Base-by-base conservation (phyloP, 768 basidiomycete genomes). In the Suillus paluster region DNA sequence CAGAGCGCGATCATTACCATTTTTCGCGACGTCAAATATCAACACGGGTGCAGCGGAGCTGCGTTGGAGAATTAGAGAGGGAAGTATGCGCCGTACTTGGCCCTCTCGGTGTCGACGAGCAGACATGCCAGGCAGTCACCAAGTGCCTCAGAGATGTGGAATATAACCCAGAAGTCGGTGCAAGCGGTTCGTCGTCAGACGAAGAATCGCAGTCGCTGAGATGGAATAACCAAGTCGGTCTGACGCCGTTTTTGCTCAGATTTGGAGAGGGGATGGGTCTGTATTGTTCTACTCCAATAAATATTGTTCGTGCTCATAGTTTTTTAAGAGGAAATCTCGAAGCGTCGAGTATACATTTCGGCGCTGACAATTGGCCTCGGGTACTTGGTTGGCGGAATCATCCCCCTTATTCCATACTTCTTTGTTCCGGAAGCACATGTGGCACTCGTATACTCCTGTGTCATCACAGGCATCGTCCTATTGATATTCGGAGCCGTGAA, bases 291-390 rank as follows among this genome's bases (percentile, higher is more conserved):
- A 14, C 4, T 38, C 17, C 4, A 3, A 53, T 25, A 17, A n/a
- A 44, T 36, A 19, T 2, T 6, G 30, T 23, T 25, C 23, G 3
- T 25, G 3, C 42, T 34, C 6, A 55, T 44, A 1, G 11, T 36
- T 36, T 14, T 57, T 36, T 57, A 72, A 91, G 96, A 97, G 83
- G 97, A 99, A 77, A 86, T 97, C 39, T 92, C 96, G 1, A 86
- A 87, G 15, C 82, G 83, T 25, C 85, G 97, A 25, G 81, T 97
- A 64, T 98, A 94, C 78, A 81, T 88, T 41, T 96, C 94, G 1
- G 97, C 97, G 3, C 84, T 97, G 66, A 99, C 97, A 1, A 99
- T 99, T 71, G 97, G 97, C 63, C 83, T 94, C 70, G 94, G 95
- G 12, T 97, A 99, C 79, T 88, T 96, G 65, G 60, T 97, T 59